A percentile compares a stretch with the other conserved stretches of the same genome.
Conservation (phyloP, 805 yeast genomes). For the Lipomyces kockii region DNA sequence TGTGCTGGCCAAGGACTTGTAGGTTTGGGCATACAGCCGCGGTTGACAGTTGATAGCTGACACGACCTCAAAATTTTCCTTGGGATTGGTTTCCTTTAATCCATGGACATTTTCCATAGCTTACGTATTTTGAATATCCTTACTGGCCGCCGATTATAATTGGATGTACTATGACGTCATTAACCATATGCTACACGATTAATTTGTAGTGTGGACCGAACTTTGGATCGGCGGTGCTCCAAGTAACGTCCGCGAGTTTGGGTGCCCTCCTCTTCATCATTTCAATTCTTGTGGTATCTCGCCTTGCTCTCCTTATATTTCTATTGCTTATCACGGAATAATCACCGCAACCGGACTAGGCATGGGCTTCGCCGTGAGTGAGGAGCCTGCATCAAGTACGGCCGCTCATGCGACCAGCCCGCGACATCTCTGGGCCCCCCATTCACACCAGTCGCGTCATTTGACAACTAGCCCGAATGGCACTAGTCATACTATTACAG, state of each 20-base stretch:
- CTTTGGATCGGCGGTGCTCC: not conserved
- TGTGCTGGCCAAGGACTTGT: no score
- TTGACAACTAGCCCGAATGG: not conserved
- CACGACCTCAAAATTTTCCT: no score
- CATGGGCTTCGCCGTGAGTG: not conserved
- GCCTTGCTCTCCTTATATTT: not conserved
- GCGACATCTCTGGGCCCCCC: not conserved
- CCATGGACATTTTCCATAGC: no score
- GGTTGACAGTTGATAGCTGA: no score
- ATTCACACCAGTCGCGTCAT: not conserved
- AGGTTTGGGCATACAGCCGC: no score
- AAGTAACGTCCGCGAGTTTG: not conserved
- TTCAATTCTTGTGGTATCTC: not conserved
- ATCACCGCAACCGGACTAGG: not conserved
- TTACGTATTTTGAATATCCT: no score
- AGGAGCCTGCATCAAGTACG: not conserved
- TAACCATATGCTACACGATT: no score
- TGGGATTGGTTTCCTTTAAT: no score
- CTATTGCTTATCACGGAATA: not conserved
- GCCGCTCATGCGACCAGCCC: not conserved
- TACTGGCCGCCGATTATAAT: no score
- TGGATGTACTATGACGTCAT: no score
- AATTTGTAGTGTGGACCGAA: no score
- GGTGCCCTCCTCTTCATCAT: not conserved
- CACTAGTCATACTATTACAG: not conserved